Conservation (phyloP, 2,329 filamentous ascomycete species). For the Claviceps sorghi region DNA sequence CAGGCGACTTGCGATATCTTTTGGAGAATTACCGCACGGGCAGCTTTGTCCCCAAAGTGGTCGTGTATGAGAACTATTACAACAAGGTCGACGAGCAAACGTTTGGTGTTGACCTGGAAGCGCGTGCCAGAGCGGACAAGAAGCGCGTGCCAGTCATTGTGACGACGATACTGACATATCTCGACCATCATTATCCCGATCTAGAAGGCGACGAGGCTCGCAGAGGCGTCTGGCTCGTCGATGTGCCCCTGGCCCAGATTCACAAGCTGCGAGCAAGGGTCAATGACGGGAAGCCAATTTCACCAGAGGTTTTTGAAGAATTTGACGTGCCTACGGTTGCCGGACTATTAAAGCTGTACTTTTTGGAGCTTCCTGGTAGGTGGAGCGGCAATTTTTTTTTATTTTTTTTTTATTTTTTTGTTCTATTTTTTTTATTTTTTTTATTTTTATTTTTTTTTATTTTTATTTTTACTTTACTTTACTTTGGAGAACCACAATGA, state of each 20-base stretch:
- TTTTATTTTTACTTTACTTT: too few species aligned
- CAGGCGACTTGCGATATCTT: constrained; percentile 79
- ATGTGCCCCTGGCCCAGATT: constrained; percentile 71
- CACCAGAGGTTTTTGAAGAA: constrained; percentile 62
- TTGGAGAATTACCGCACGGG: constrained; percentile 95
- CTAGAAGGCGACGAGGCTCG: constrained; percentile 91
- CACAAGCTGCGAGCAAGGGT: constrained; percentile 71
- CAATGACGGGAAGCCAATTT: constrained; percentile 74
- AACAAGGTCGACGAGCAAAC: constrained; percentile 96
- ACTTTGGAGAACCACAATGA: too few species aligned
- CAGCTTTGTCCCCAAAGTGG: constrained; percentile 76
- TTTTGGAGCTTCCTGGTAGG: constrained; percentile 84
- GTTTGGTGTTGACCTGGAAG: constrained; percentile 95
- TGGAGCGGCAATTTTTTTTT: constrained; percentile 4
- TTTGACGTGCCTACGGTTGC: constrained; percentile 93
- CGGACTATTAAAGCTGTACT: constrained; percentile 81
- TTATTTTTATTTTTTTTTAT: too few species aligned
- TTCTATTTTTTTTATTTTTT: too few species aligned
- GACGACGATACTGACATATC: constrained; percentile 83
- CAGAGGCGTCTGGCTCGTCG: constrained; percentile 83
- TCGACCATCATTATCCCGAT: constrained; percentile 94
- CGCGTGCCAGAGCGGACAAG: constrained; percentile 78
- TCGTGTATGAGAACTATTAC: constrained; percentile 97
- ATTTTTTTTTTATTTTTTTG: too few species aligned
- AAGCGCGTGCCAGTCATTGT: constrained; percentile 90